Base-by-base conservation (phyloP, 805 yeast genomes). In the Yamadazyma sp. region DNA sequence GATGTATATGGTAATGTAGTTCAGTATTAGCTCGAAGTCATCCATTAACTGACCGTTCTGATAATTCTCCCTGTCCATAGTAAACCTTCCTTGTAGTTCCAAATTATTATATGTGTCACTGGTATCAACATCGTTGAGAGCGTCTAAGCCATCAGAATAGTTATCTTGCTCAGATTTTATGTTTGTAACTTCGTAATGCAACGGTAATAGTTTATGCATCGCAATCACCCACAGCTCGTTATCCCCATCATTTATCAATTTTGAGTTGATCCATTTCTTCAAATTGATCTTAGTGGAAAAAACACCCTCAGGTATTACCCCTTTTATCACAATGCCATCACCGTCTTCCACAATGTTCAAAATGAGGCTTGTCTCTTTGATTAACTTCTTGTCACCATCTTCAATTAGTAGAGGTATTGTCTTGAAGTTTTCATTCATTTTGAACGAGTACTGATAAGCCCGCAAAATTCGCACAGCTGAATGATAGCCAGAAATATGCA, bases 61-160 rank as follows among this genome's bases (percentile, higher is more conserved):
- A 32, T 57, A 57, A 38, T 57, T 54, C 17, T 51, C 48, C 20
- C 47, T 46, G 38, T 46, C 51, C n/a, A 62, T 55, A 3, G 46
- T 32, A 22, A 62, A 47, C 33, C 44, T 55, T 17, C 6, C 42
- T 6, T 27, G 29, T 16, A 45, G 35, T 13, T 30, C 20, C 4
- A 38, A 17, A 20, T 25, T 27, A 18, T 20, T 22, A 16, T 25
- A 17, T 19, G 25, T 12, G 4, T 8, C 12, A 28, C 22, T 21
- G n/a, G 4, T 12, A 10, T 20, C 38, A n/a, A 25, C 4, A 11
- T 32, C 23, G 12, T 11, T 15, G 10, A 4, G 16, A n/a, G 7
- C 16, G 6, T 11, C 24, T 8, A 21, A 21, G 10, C 11, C 10
- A 21, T 5, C 4, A n/a, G 16, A 25, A 12, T 23, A 16, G 6